Evolutionary conservation across 78 protist species (phyloP).

Genomic region (Dictyostelium purpureum): DNA sequence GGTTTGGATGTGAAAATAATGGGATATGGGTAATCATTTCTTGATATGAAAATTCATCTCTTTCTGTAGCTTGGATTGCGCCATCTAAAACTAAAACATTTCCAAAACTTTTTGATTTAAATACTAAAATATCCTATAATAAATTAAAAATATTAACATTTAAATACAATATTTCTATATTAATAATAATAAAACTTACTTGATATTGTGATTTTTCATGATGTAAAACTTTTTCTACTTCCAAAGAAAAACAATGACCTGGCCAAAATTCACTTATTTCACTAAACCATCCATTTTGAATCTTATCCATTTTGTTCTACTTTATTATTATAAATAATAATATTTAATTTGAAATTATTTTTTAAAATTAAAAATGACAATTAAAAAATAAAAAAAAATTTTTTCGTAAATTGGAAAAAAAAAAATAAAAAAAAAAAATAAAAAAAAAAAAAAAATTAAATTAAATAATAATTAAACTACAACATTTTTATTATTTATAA

Average conservation of each 20-base stretch:
- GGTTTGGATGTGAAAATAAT: slow-evolving; percentile 91
- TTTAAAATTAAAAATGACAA: no score
- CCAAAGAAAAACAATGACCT: slow-evolving; percentile 87
- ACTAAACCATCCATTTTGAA: slow-evolving; percentile 86
- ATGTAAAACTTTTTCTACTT: slow-evolving; percentile 91
- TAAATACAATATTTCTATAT: neutral
- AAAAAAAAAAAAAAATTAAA: neutral
- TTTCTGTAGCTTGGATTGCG: slow-evolving; percentile 94
- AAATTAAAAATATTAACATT: neutral
- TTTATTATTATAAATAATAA: no score
- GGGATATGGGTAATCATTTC: slow-evolving; percentile 98
- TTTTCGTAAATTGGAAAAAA: neutral
- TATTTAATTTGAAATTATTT: no score
- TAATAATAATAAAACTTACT: slow-evolving; percentile 2
- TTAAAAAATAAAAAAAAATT: no score
- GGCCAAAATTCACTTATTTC: slow-evolving; percentile 87
- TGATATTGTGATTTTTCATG: slow-evolving; percentile 90
- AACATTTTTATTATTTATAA: neutral
- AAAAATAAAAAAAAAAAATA: neutral
- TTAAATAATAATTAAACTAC: neutral
- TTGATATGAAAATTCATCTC: slow-evolving; percentile 97
- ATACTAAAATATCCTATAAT: slow-evolving; percentile 66
- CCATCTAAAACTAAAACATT: slow-evolving; percentile 96
- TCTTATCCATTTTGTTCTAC: slow-evolving; percentile 61
- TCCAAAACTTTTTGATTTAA: slow-evolving; percentile 93